These are phyloP conservation scores for Cornus suecica DNA, from an alignment of 148 eudicot genomes.

Conservation along the genomic window DNA sequence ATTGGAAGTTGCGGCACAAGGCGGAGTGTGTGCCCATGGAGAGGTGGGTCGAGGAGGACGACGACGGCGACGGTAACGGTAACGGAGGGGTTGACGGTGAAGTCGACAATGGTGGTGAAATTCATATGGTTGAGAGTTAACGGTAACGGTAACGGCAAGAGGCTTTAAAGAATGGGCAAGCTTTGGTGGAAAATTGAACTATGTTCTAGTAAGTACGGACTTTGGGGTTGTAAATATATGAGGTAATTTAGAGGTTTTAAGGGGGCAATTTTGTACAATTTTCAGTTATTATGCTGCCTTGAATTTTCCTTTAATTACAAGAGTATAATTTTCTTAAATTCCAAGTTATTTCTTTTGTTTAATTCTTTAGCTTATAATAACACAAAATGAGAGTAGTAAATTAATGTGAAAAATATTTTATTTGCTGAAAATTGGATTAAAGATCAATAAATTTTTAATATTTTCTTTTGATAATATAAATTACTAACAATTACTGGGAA, in stretches of 20 bases:
- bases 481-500: no score
- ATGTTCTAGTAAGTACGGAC: neutral
- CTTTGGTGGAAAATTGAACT: conserved; percentile 6
- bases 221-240: neutral
- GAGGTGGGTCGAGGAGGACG: conserved; percentile 40
- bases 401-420: no score
- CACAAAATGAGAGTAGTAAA: no score
- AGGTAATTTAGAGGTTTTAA: neutral
- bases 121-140: conserved; percentile 20
- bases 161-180: conserved; percentile 1
- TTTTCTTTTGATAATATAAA: no score
- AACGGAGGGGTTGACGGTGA: conserved; percentile 9
- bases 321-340: neutral
- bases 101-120: conserved; percentile 8
- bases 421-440: neutral
- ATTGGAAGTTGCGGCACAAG: conserved; percentile 66
- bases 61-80: conserved; percentile 14
- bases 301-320: conserved; percentile 2
- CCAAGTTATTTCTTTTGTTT: neutral
- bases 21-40: conserved; percentile 44
- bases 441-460: neutral
- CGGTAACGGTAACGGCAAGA: conserved; percentile 24
- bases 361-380: neutral
- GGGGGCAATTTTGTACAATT: conserved; percentile 6
- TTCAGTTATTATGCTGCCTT: conserved; percentile 1